These are phyloP conservation scores for Hypoxylon lienhwacheense DNA, from an alignment of 495 filamentous ascomycete species.

Conservation along the genomic window DNA sequence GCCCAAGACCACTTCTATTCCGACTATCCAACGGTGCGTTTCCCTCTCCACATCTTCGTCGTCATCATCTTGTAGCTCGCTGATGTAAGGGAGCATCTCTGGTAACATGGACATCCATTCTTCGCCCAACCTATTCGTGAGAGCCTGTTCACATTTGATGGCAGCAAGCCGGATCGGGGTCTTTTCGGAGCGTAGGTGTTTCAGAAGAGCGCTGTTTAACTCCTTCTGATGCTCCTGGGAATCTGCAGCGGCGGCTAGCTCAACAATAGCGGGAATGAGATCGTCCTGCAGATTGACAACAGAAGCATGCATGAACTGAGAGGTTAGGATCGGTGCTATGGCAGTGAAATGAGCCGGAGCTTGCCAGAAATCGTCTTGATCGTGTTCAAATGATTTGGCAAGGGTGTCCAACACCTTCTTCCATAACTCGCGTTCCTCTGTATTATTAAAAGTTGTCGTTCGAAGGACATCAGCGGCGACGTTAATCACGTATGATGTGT, in stretches of 20 bases:
- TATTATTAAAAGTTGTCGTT: slow-evolving; percentile 50
- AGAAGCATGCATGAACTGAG: slow-evolving; percentile 65
- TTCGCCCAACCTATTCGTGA: slow-evolving; percentile 79
- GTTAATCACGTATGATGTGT: slow-evolving; percentile 82
- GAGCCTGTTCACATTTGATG: slow-evolving; percentile 72
- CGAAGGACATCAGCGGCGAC: slow-evolving; percentile 65
- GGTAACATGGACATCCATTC: slow-evolving; percentile 89
- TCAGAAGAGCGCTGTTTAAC: slow-evolving; percentile 74
- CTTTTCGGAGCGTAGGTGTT: slow-evolving; percentile 70
- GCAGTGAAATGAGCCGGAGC: slow-evolving; percentile 77
- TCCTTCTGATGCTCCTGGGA: slow-evolving; percentile 87
- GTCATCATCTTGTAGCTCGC: slow-evolving; percentile 92
- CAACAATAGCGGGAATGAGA: slow-evolving; percentile 63
- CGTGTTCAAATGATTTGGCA: slow-evolving; percentile 73
- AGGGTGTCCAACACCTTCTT: slow-evolving; percentile 66
- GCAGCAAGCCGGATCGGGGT: slow-evolving; percentile 71
- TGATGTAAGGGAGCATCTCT: slow-evolving; percentile 93
- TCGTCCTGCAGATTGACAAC: slow-evolving; percentile 42
- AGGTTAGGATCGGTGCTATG: slow-evolving; percentile 67
- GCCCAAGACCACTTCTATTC: slow-evolving; percentile 83
- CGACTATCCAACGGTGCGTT: slow-evolving; percentile 80
- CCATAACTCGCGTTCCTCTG: slow-evolving; percentile 62
- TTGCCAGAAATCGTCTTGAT: slow-evolving; percentile 84
- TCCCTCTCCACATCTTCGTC: slow-evolving; percentile 89
- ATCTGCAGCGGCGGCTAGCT: slow-evolving; percentile 75